These are phyloP conservation scores for Venturia nashicola DNA, from an alignment of 2,329 filamentous ascomycete genomes.

Conservation along the genomic window DNA sequence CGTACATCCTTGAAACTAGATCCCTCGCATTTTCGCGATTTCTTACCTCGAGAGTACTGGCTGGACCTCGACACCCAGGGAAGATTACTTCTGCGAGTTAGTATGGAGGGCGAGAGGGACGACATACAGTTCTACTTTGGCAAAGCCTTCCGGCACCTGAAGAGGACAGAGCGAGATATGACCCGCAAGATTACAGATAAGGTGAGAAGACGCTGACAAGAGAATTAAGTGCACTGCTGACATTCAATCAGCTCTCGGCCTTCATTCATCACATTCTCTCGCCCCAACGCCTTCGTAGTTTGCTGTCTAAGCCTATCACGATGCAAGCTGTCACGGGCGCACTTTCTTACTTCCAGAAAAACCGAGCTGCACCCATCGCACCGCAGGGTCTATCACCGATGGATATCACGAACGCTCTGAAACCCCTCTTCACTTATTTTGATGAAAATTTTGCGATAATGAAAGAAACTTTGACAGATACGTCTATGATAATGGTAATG, in stretches of 20 bases:
- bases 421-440: constrained; percentile 84
- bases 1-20: constrained; percentile 97
- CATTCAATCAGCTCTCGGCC: constrained; percentile 55
- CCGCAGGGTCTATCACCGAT: constrained; percentile 49
- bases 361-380: constrained; percentile 33
- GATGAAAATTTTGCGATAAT: constrained; percentile 98
- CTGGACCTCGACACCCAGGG: constrained; percentile 94
- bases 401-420: constrained; percentile 70
- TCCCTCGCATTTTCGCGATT: constrained; percentile 92
- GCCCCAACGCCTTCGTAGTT: constrained; percentile 59
- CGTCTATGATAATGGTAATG: constrained; percentile 99
- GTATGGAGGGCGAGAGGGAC: constrained; percentile 96
- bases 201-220: constrained; percentile 34
- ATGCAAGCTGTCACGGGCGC: constrained; percentile 65
- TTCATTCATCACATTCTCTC: constrained; percentile 90
- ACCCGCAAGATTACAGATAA: constrained; percentile 96
- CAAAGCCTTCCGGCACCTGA: constrained; percentile 88
- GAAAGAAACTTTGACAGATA: constrained; percentile 88
- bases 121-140: constrained; percentile 99
- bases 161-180: constrained; percentile 95
- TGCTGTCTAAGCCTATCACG: constrained; percentile 62
- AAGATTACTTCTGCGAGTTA: constrained; percentile 75
- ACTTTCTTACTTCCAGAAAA: constrained; percentile 46
- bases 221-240: constrained; percentile 8
- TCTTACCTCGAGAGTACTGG: constrained; percentile 93